Percentiles rank a stretch among this genome's conserved stretches.
Evolutionary conservation across 2,329 filamentous ascomycete genomes (phyloP).

Genomic region (Coniochaeta sp.): DNA sequence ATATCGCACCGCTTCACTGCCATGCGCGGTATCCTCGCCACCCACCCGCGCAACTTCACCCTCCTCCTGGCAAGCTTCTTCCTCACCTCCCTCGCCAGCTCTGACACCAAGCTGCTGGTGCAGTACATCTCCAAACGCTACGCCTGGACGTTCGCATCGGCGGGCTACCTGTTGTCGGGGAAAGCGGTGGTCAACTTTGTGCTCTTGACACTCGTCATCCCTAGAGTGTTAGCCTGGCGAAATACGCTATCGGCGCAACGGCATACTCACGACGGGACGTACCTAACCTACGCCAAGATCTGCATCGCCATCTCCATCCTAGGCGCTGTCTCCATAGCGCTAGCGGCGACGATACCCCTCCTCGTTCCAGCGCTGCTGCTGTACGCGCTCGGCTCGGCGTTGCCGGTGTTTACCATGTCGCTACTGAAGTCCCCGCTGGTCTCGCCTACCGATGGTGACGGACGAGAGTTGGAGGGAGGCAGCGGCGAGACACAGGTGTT

Average conservation of each 20-base stretch:
- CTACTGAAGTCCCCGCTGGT: slow-evolving; percentile 37
- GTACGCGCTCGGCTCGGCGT: slow-evolving; percentile 40
- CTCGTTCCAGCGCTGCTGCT: slow-evolving; percentile 35
- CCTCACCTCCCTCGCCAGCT: slow-evolving; percentile 40
- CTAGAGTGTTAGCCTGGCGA: slow-evolving; percentile 23
- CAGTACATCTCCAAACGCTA: slow-evolving; percentile 45
- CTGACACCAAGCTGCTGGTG: slow-evolving; percentile 42
- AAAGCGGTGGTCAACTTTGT: slow-evolving; percentile 42
- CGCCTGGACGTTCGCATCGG: slow-evolving; percentile 35
- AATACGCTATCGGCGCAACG: slow-evolving; percentile 7
- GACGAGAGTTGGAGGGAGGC: neutral
- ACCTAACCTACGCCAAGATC: slow-evolving; percentile 25
- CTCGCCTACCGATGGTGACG: too few species aligned
- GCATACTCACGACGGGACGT: slow-evolving; percentile 21
- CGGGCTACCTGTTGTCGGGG: slow-evolving; percentile 39
- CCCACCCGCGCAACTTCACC: slow-evolving; percentile 32
- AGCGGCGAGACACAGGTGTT: slow-evolving; percentile 30
- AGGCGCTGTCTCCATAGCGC: slow-evolving; percentile 35
- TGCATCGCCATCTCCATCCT: slow-evolving; percentile 31
- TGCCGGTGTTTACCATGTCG: slow-evolving; percentile 42
- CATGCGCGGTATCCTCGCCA: slow-evolving; percentile 25
- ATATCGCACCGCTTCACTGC: slow-evolving; percentile 19
- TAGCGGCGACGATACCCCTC: slow-evolving; percentile 29
- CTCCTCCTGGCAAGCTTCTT: slow-evolving; percentile 37
- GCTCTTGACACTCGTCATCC: slow-evolving; percentile 33